Percentiles rank a stretch among this genome's conserved stretches.
phyloP scores from a whole-genome alignment of 441 rosid species.

The Metrosideros polymorpha region DNA sequence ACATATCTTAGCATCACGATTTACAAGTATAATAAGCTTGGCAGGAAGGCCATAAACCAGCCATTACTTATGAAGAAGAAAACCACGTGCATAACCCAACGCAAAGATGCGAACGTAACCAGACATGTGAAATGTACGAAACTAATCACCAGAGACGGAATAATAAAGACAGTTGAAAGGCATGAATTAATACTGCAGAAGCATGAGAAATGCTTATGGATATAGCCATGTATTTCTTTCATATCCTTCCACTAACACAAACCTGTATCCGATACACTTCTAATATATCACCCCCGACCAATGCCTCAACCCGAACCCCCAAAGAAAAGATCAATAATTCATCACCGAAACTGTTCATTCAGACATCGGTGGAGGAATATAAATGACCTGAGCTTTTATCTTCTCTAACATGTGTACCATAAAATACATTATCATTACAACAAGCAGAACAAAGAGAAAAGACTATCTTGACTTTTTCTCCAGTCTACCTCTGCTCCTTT shows the following conservation, averaged over 20 bases:
- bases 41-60: background rate
- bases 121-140: background rate
- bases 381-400: background rate
- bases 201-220: background rate
- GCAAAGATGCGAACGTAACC: background rate
- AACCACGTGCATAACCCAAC: background rate
- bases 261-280: background rate
- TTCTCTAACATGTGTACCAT: background rate
- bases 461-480: conserved; percentile 28
- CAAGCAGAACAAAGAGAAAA: background rate
- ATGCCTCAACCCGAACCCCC: background rate
- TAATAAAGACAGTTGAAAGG: background rate
- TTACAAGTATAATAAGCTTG: background rate
- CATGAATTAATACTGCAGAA: background rate
- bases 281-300: background rate
- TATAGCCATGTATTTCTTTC: background rate
- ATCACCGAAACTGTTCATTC: background rate
- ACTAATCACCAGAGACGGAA: background rate
- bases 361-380: background rate
- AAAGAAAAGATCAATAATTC: background rate
- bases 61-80: background rate
- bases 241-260: background rate
- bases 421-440: background rate
- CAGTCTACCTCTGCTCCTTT: conserved; percentile 20
- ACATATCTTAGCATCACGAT: background rate